phyloP scores from a whole-genome alignment of 1,139 yeast genomes.

The Yamadazyma diddensiae region DNA sequence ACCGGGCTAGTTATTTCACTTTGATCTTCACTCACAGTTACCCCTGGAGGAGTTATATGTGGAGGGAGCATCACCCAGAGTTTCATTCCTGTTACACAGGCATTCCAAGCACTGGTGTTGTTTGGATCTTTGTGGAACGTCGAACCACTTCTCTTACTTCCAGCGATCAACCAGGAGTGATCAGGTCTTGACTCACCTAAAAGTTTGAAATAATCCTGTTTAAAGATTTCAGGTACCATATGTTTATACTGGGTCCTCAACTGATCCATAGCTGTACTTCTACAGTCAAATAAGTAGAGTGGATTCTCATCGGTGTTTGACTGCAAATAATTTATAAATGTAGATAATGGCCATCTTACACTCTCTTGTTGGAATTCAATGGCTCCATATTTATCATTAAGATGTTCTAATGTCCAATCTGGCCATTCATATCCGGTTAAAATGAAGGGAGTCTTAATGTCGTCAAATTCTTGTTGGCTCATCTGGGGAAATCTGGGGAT shows the following conservation, averaged over 20 bases:
- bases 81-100: conserved; percentile 69
- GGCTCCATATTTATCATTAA: conserved; percentile 54
- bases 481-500: conserved; percentile 47
- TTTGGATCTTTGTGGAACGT: conserved; percentile 94
- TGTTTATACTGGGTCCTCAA: conserved; percentile 52
- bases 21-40: conserved; percentile 70
- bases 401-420: conserved; percentile 52
- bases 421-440: conserved; percentile 60
- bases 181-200: conserved; percentile 69
- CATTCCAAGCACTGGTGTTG: conserved; percentile 88
- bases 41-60: conserved; percentile 76
- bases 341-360: conserved; percentile 69
- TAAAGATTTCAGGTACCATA: conserved; percentile 46
- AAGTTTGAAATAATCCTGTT: conserved; percentile 49
- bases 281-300: conserved; percentile 79
- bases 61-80: conserved; percentile 92
- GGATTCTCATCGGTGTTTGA: conserved; percentile 77
- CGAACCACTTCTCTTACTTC: conserved; percentile 79
- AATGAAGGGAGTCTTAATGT: conserved; percentile 63
- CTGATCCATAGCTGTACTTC: conserved; percentile 58
- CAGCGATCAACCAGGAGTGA: conserved; percentile 85
- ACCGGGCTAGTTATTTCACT: conserved; percentile 91
- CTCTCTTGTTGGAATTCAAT: conserved; percentile 78
- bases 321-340: conserved; percentile 60
- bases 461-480: conserved; percentile 43